These are phyloP conservation scores for Amanita muscaria DNA, from an alignment of 768 basidiomycete species.

Conservation along the genomic window DNA sequence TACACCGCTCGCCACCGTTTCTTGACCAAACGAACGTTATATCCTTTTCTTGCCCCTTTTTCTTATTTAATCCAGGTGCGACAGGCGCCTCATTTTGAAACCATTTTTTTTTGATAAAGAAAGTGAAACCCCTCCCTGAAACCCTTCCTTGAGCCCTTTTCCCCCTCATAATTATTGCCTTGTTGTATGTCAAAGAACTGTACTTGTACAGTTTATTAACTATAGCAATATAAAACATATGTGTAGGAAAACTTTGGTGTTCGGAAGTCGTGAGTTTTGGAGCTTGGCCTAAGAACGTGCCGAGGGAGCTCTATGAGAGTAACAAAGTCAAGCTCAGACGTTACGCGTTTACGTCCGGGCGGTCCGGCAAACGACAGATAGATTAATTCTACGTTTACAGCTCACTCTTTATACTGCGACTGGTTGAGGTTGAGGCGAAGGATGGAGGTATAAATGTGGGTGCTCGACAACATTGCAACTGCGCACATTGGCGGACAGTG, in stretches of 20 bases:
- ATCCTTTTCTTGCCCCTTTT: slow-evolving; percentile 1
- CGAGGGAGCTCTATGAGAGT: no score
- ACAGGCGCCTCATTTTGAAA: not conserved
- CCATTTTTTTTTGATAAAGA: not conserved
- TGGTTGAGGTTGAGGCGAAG: no score
- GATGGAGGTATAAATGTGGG: no score
- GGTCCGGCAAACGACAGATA: no score
- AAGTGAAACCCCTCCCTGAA: slow-evolving; percentile 3
- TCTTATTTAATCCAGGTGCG: slow-evolving; percentile 5
- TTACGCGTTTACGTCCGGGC: no score
- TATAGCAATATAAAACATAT: slow-evolving; percentile 4
- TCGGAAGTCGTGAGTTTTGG: no score
- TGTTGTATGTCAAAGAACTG: slow-evolving; percentile 3
- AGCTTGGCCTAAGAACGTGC: no score
- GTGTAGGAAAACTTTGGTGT: not conserved
- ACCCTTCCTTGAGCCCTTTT: not conserved
- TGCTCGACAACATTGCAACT: no score
- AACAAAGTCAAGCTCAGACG: no score
- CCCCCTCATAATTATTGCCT: slow-evolving; percentile 4
- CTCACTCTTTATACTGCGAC: no score
- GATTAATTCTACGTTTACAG: no score
- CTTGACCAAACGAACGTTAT: slow-evolving; percentile 2
- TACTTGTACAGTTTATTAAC: not conserved
- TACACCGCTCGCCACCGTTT: not conserved
- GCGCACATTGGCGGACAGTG: no score